A percentile compares a stretch with the other conserved stretches of the same genome.
phyloP scores from a whole-genome alignment of 352 stramenopile genomes.

The Globisporangium heterothallicum region DNA sequence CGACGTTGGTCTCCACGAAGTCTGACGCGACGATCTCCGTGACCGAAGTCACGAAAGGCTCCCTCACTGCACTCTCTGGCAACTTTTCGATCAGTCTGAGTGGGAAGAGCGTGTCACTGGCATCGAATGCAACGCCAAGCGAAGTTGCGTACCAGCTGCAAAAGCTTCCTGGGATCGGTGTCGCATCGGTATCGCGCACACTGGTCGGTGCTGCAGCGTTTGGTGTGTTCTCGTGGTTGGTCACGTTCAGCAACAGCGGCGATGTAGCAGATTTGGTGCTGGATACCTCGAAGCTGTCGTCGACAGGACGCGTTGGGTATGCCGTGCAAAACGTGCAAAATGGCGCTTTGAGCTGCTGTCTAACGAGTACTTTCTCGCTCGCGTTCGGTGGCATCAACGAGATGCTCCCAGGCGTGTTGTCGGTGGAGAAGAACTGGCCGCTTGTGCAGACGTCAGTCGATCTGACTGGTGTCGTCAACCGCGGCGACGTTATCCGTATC shows the following conservation, averaged over 20 bases:
- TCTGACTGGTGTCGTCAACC: conserved; percentile 12
- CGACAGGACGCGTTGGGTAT: conserved; percentile 5
- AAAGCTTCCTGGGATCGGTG: conserved; percentile 1
- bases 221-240: conserved; percentile 16
- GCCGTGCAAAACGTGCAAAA: conserved; percentile 7
- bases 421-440: conserved; percentile 19
- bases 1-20: conserved; percentile 15
- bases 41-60: conserved; percentile 8
- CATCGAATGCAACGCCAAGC: conserved; percentile 6
- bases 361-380: conserved; percentile 7
- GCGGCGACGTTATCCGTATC: conserved; percentile 18
- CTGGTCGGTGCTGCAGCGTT: conserved; percentile 5
- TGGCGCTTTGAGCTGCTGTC: conserved; percentile 13
- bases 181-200: conserved; percentile 4
- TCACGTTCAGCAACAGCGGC: conserved; percentile 24
- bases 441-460: conserved; percentile 16
- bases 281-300: conserved; percentile 12
- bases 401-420: conserved; percentile 10
- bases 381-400: conserved; percentile 8
- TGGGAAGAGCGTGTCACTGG: conserved; percentile 2
- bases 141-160: conserved; percentile 7
- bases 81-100: conserved; percentile 8
- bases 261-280: conserved; percentile 17
- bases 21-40: conserved; percentile 13
- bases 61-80: conserved; percentile 8